These are phyloP conservation scores for Phycomyces blakesleeanus DNA, from an alignment of 192 early-diverging fungal genomes.

Conservation along the genomic window DNA sequence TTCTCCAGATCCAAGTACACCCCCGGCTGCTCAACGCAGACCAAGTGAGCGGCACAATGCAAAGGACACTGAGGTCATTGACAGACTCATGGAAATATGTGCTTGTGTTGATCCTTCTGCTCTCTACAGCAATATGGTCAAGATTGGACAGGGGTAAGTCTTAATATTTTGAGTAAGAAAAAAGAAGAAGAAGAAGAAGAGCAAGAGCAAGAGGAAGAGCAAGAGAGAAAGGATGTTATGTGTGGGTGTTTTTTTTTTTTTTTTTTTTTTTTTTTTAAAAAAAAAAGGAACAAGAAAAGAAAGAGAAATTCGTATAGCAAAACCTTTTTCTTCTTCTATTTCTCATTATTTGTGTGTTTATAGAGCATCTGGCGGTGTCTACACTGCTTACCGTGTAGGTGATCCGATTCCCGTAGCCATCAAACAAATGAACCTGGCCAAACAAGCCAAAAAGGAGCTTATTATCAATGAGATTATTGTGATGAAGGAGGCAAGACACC, in stretches of 20 bases:
- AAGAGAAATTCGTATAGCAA: too few species aligned
- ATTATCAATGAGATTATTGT: constrained; percentile 93
- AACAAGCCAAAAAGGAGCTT: constrained; percentile 94
- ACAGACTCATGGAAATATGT: constrained; percentile 78
- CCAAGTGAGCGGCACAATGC: constrained; percentile 14
- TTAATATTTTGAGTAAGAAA: too few species aligned
- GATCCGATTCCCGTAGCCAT: constrained; percentile 71
- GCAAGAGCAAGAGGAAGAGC: too few species aligned
- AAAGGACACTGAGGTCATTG: constrained; percentile 72
- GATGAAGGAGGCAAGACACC: constrained; percentile 77
- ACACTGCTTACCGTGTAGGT: constrained; percentile 65
- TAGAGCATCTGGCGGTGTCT: constrained; percentile 93
- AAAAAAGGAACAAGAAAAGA: too few species aligned
- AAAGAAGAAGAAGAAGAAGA: too few species aligned
- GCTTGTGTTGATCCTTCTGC: constrained; percentile 81
- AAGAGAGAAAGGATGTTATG: too few species aligned
- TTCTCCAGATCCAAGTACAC: background rate
- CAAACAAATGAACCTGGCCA: constrained; percentile 95
- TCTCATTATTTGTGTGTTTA: background rate
- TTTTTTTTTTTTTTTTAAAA: too few species aligned
- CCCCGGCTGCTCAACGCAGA: constrained; percentile 20
- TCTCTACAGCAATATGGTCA: constrained; percentile 44
- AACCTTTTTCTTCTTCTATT: too few species aligned
- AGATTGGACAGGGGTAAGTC: constrained; percentile 39
- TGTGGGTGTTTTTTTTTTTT: too few species aligned